phyloP scores from a whole-genome alignment of 345 rosid genomes.

The Stellera chamaejasme region DNA sequence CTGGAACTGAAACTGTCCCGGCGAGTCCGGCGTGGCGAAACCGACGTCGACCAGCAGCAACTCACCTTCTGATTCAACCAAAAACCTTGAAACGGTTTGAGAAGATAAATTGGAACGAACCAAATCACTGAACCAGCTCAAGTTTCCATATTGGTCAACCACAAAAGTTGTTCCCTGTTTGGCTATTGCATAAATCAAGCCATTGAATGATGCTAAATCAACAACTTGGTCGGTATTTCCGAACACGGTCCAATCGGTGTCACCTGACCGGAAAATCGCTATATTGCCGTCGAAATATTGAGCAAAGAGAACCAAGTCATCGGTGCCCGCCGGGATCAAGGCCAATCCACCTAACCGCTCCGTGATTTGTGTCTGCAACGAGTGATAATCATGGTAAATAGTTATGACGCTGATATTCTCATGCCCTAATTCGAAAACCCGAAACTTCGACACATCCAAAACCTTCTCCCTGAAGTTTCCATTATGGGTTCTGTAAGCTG shows the following conservation, averaged over 20 bases:
- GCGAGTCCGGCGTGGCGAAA: neutral
- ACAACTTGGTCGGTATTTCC: neutral
- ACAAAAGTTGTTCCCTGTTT: constrained; percentile 7
- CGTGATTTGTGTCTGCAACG: neutral
- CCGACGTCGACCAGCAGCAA: constrained; percentile 13
- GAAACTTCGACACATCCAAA: constrained; percentile 1
- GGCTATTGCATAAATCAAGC: constrained; percentile 12
- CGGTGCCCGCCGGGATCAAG: neutral
- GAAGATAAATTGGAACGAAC: too few relatives aligned
- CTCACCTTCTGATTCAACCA: constrained; percentile 6
- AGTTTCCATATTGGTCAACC: constrained; percentile 10
- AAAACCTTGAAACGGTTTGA: neutral
- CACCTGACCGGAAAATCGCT: constrained; percentile 8
- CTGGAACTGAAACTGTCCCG: constrained; percentile 11
- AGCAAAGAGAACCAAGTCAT: constrained; percentile 6
- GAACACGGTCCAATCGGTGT: constrained; percentile 12
- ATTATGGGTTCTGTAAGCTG: neutral
- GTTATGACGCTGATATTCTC: neutral
- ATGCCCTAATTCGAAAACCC: constrained; percentile 4
- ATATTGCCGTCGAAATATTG: neutral
- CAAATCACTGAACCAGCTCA: constrained; percentile 6
- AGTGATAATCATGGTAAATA: neutral
- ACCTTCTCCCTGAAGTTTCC: neutral
- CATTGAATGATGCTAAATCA: constrained; percentile 9
- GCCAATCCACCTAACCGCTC: constrained; percentile 1